Base-by-base conservation (phyloP, 192 early-diverging fungal species). In the Backusella luteola region DNA sequence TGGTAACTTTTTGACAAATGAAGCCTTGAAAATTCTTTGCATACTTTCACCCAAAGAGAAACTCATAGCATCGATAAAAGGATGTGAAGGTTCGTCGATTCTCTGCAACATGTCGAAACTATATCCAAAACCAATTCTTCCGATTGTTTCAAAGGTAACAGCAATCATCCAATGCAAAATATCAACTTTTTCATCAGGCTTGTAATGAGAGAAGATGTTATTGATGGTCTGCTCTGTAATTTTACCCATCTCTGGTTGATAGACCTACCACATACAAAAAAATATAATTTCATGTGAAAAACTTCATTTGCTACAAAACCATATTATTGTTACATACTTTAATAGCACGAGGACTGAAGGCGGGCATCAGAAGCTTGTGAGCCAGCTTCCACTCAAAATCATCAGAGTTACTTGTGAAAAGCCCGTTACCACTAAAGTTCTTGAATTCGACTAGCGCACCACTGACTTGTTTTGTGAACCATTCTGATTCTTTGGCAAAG, bases 311-410 rank as follows among this genome's bases (percentile, higher is more conserved):
- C 32, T 11, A 39, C 9, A 39, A 39, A 39, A 11, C 3, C 38
- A 39, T 39, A 39, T 39, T 39, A 39, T 3, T 38, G 29, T 68
- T 32, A n/a, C 21, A 52, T 66, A 80, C 82, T 63, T 83, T 83
- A n/a, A 80, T 75, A 23, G 82, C 82, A 63, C 82, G 70, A 29
- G 82, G 73, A 49, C 72, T 75, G 69, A 91, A 91, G 6, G 87
- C 86, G 4, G 90, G 90, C 79, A 91, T 89, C 4, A 91, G 69
- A 29, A 91, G 69, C 72, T 86, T 86, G 75, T 91, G 90, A 8
- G 84, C 88, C 6, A 89, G 78, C 35, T 79, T 74, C 90, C 90
- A 91, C 32, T 88, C 81, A 17, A 80, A 76, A 44, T 84, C 84
- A 38, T 84, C 79, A 63, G 80, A 80, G 26, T 87, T 73, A 12